Conservation (phyloP, 352 stramenopile species). For the Phytopythium litorale region DNA sequence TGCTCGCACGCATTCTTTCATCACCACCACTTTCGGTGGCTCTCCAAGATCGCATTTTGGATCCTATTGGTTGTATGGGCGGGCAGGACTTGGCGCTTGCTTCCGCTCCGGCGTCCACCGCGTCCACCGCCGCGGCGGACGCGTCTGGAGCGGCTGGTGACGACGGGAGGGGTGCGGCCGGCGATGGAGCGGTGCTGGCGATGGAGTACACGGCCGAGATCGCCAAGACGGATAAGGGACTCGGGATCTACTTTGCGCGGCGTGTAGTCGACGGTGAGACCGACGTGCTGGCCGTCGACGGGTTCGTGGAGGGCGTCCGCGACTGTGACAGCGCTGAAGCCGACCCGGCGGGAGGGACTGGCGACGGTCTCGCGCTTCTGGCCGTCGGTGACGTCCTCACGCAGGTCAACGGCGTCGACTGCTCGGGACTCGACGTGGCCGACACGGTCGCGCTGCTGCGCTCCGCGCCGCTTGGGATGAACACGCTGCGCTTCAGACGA, state of each 20-base stretch:
- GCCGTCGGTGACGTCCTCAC: constrained; percentile 33
- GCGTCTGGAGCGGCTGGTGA: no score
- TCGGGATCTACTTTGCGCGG: constrained; percentile 46
- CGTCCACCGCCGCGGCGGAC: no score
- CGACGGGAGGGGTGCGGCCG: no score
- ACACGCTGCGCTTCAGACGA: constrained; percentile 31
- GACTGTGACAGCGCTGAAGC: not conserved
- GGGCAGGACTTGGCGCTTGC: no score
- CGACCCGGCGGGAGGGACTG: not conserved
- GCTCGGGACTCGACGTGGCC: constrained; percentile 16
- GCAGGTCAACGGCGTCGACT: constrained; percentile 26
- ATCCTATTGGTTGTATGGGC: no score
- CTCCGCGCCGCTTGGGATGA: constrained; percentile 18
- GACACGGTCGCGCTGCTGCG: constrained; percentile 30
- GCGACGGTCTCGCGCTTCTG: constrained; percentile 11
- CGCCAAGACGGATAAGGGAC: constrained; percentile 29
- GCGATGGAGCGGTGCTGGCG: no score
- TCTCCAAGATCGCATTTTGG: no score
- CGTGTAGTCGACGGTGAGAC: not conserved
- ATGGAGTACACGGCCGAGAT: constrained; percentile 19
- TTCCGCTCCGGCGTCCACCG: no score
- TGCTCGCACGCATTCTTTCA: no score
- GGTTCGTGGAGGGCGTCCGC: constrained; percentile 21
- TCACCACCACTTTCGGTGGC: no score
- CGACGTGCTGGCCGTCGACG: constrained; percentile 27